phyloP scores from a whole-genome alignment of 2,329 filamentous ascomycete species.

The Blastomyces percursus region DNA sequence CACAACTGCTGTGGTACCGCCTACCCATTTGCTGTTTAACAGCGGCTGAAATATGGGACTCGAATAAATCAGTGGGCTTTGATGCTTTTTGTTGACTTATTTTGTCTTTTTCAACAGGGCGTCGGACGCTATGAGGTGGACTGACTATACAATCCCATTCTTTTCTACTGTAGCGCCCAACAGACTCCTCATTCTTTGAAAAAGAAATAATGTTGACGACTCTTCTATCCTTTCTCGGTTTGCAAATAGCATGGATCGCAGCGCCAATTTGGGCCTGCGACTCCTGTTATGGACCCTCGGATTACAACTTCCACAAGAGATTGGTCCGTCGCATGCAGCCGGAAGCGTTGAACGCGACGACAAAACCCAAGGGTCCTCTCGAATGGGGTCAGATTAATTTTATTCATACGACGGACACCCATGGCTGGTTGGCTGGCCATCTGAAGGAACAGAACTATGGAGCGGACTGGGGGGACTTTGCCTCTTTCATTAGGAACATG shows the following conservation, averaged over 20 bases:
- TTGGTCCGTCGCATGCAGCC: constrained; percentile 18
- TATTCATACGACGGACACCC: constrained; percentile 51
- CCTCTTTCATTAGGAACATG: constrained; percentile 50
- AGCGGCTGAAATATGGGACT: neutral
- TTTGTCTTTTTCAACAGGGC: too few species aligned
- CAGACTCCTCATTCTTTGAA: neutral
- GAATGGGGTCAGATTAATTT: constrained; percentile 53
- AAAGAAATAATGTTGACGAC: neutral
- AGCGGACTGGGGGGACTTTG: constrained; percentile 57
- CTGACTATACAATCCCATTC: neutral
- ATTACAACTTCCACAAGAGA: constrained; percentile 12
- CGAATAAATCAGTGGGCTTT: too few species aligned
- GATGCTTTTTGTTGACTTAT: too few species aligned
- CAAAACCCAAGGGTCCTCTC: constrained; percentile 14
- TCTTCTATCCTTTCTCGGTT: neutral
- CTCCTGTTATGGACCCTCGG: constrained; percentile 15
- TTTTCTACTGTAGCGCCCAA: neutral
- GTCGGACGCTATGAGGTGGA: too few species aligned
- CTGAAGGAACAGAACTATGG: constrained; percentile 53
- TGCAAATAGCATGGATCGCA: constrained; percentile 4
- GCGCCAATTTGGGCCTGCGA: constrained; percentile 12
- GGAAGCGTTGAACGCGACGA: constrained; percentile 14
- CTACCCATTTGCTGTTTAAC: neutral
- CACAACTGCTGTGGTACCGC: too few species aligned
- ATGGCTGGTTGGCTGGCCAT: constrained; percentile 51